Evolutionary conservation across 2,329 filamentous ascomycete genomes (phyloP).

Genomic region (Colletotrichum sp.): DNA sequence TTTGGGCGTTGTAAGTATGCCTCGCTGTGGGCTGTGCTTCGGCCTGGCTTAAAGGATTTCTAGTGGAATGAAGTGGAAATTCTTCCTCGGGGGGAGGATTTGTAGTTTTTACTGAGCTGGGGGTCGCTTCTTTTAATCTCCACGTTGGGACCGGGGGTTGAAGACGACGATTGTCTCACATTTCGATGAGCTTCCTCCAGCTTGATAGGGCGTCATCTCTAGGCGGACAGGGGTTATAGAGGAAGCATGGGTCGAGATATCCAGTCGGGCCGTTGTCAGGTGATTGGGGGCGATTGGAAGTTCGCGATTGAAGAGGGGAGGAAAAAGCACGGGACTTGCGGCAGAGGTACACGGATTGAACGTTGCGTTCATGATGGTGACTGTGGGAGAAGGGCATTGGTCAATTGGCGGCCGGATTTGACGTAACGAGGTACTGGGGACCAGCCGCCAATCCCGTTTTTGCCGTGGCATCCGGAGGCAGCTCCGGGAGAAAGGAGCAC

Average conservation of each 20-base stretch:
- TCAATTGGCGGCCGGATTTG: neutral
- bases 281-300: neutral
- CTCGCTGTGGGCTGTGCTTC: neutral
- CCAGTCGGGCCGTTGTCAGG: neutral
- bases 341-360: neutral
- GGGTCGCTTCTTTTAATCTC: neutral
- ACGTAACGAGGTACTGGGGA: neutral
- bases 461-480: constrained; percentile 1
- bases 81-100: neutral
- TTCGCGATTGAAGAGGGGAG: neutral
- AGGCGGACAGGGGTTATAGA: neutral
- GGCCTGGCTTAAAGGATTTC: neutral
- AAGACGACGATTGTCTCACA: neutral
- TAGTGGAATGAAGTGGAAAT: neutral
- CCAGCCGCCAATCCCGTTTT: neutral
- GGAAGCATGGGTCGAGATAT: neutral
- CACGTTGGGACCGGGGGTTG: neutral
- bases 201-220: neutral
- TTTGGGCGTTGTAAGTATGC: neutral
- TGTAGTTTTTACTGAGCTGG: no score
- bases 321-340: neutral
- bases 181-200: neutral
- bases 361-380: neutral
- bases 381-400: neutral
- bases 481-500: neutral